Evolutionary conservation across 345 rosid genomes (phyloP), one percentile per base, ranked within the genome.

Genomic region (Ceriops tagal): DNA sequence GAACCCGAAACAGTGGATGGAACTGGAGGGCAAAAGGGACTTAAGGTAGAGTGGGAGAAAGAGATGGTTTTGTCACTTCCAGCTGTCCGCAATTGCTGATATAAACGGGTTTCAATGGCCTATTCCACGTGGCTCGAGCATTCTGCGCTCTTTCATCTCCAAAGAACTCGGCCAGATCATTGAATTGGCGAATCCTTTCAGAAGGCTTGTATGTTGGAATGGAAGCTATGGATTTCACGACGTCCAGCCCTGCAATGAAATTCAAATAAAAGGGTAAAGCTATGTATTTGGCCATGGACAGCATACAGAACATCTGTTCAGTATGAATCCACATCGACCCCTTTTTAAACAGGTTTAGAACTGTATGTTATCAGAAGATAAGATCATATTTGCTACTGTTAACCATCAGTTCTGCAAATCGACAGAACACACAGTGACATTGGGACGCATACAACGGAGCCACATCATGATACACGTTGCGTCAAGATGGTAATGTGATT

Each of bases 71-170:
- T 8, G 97, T 78, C 21, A 87, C 96, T 77, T 84, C 85, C 61
- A 91, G 87, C 81, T 87, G 96, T 5, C 97, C 98, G 59, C 97
- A 91, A 55, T 81, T 81, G 55, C 89, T 89, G 70, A 93, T 86
- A 59, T 52, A 90, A 53, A 89, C 83, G 6, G 97, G 84, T 77
- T 84, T 93, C 5, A 89, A 88, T 64, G 98, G 98, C 70, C 77
- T 83, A 69, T 91, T 85, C 96, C 97, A 93, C 26, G 73, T 78
- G 0, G 89, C 68, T 6, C 98, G 79, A 20, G 93, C 97, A 43
- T 77, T 86, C 71, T 85, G 89, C 0, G 97, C 98, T 82, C 97
- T 91, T 49, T 91, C 96, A 24, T 93, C 96, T 64, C 98, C 97
- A 2, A 93, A 43, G 56, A 91, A 89, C 78, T 80, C 86, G 0